phyloP scores from a whole-genome alignment of 345 rosid genomes.

The Pugionium cornutum region DNA sequence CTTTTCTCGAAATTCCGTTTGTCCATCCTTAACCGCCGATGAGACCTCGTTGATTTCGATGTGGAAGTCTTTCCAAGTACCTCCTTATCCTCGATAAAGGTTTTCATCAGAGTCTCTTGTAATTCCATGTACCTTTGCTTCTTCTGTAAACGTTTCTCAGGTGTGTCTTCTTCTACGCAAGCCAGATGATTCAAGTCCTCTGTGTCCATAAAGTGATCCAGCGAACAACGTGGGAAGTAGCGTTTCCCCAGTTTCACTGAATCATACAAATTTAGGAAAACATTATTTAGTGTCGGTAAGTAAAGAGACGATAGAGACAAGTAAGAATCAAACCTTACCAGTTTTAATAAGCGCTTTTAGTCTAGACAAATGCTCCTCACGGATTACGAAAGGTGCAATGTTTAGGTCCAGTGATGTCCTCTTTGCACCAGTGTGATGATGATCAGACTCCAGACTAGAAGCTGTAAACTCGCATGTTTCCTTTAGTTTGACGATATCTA shows the following conservation, averaged over 20 bases:
- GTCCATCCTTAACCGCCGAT: conserved; percentile 24
- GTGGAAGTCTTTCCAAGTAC: conserved; percentile 54
- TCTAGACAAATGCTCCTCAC: conserved; percentile 70
- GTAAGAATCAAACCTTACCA: conserved; percentile 47
- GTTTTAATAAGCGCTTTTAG: conserved; percentile 65
- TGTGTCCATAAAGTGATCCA: conserved; percentile 70
- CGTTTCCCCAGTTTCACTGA: conserved; percentile 76
- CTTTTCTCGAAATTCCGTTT: conserved; percentile 20
- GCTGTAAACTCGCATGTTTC: conserved; percentile 66
- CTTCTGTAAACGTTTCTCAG: conserved; percentile 55
- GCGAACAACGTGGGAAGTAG: conserved; percentile 79
- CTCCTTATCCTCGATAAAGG: conserved; percentile 66
- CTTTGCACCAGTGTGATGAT: conserved; percentile 34
- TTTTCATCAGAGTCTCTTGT: conserved; percentile 56
- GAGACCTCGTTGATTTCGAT: conserved; percentile 29
- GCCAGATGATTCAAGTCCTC: conserved; percentile 64
- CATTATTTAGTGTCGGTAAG: neutral
- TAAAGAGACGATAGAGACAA: neutral
- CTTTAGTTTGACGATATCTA: conserved; percentile 64
- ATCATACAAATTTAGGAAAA: neutral
- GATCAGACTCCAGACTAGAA: conserved; percentile 44
- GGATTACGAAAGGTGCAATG: conserved; percentile 60
- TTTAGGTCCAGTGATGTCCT: conserved; percentile 62
- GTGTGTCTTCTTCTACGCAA: conserved; percentile 50
- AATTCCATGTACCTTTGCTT: conserved; percentile 60